Evolutionary conservation across 176 grass and related monocot genomes (phyloP), one percentile per base, ranked within the genome.

Genomic region (Bolboschoenus planiculmis): DNA sequence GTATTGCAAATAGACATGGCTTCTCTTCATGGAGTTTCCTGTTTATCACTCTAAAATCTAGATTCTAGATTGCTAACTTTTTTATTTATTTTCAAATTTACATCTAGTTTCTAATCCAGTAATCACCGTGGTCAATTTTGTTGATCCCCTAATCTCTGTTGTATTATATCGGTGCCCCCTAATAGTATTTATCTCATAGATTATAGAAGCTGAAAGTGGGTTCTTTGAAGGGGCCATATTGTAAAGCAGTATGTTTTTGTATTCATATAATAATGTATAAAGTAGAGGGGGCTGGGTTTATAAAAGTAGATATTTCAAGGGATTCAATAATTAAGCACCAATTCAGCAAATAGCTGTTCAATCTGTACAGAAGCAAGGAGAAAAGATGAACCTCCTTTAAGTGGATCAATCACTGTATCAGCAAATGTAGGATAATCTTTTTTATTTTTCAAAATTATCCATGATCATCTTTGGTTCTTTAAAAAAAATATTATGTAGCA

Each of bases 31-130:
- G 78, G 77, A 29, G 20, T 89, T 35, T 39, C 37, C 10, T 85
- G 87, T 85, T 64, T 89, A 37, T 66, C 82, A 56, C 75, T 89
- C 39, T 89, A 89, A 63, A 75, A 60, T 66, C 37, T 85, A 53
- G 36, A 85, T 85, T 80, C 37, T 78, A 51, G 48, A 29, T 78
- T 20, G 23, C 30, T 78, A 16, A 31, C 46, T 20, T 16, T 1
- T 53, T 51, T 78, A 15, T 78, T 77, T 44, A 51, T 48, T 46
- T 18, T 71, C 11, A 53, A 29, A 20, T 47, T 31, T 78, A 46
- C 21, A 10, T 51, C 46, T 78, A 15, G 48, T 55, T 31, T 30
- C 40, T 78, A 33, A 78, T 54, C 3, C 73, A n/a, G n/a, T n/a
- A n/a, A n/a, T n/a, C n/a, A n/a, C 26, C 47, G 30, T 78, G 31